Percentiles rank a stretch among this genome's conserved stretches.
Conservation (phyloP, 345 rosid genomes). For the Angophora floribunda region DNA sequence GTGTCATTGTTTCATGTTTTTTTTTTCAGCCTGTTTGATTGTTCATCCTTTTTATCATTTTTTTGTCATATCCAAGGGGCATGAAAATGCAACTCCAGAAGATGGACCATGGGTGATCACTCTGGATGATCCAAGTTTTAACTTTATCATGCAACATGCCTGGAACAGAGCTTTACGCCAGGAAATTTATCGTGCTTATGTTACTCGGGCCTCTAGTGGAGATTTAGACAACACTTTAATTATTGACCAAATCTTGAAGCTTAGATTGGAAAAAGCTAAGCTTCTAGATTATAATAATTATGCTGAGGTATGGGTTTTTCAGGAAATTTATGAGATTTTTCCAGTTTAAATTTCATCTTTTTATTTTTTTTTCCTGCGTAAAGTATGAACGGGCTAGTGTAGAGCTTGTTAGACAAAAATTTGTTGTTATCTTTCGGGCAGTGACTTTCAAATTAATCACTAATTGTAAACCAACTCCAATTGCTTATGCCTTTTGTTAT, state of each 20-base stretch:
- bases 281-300: constrained; percentile 65
- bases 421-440: neutral
- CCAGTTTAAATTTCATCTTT: neutral
- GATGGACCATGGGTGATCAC: constrained; percentile 33
- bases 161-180: constrained; percentile 65
- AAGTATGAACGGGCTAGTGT: neutral
- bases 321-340: neutral
- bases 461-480: neutral
- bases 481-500: neutral
- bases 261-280: constrained; percentile 70
- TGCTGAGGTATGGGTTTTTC: constrained; percentile 54
- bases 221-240: constrained; percentile 64
- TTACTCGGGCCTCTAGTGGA: constrained; percentile 60
- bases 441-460: neutral
- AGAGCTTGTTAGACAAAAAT: neutral
- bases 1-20: neutral
- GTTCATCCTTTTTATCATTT: neutral
- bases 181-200: constrained; percentile 61
- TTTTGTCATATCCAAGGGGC: constrained; percentile 40
- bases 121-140: constrained; percentile 62
- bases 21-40: neutral
- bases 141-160: constrained; percentile 78
- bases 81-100: constrained; percentile 73
- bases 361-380: neutral
- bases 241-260: constrained; percentile 70